Percentiles rank a stretch among this genome's conserved stretches.
Conservation (phyloP, 2,329 filamentous ascomycete genomes). For the Periconia sp. region DNA sequence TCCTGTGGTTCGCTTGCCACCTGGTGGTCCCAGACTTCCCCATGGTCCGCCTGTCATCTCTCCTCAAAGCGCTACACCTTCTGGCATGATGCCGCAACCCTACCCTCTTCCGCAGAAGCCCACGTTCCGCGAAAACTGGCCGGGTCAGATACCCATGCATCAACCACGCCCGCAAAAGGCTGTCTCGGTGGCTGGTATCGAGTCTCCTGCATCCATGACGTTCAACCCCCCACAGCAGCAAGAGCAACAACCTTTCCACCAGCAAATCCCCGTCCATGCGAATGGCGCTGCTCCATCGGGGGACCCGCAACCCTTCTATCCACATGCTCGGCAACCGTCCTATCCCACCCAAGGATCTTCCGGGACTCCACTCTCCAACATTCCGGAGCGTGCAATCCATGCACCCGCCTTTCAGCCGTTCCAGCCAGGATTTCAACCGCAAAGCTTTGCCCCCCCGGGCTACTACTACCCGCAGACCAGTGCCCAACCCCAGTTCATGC, state of each 20-base stretch:
- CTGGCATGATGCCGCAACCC: constrained; percentile 59
- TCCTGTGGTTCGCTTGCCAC: constrained; percentile 84
- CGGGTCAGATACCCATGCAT: constrained; percentile 76
- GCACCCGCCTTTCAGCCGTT: constrained; percentile 83
- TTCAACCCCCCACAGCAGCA: constrained; percentile 67
- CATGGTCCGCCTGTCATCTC: constrained; percentile 36
- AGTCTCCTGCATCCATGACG: constrained; percentile 73
- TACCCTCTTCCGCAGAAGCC: constrained; percentile 62
- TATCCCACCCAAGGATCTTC: constrained; percentile 74
- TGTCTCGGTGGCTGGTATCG: constrained; percentile 90
- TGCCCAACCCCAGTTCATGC: constrained; percentile 50
- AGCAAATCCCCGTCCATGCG: constrained; percentile 84
- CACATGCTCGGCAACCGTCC: constrained; percentile 71
- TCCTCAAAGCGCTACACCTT: constrained; percentile 46
- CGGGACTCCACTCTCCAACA: constrained; percentile 85
- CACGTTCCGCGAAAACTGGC: constrained; percentile 65
- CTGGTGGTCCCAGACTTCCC: constrained; percentile 54
- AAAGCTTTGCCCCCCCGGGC: constrained; percentile 43
- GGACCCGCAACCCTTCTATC: constrained; percentile 53
- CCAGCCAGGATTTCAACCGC: constrained; percentile 60
- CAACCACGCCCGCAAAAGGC: constrained; percentile 94
- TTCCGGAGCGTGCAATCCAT: constrained; percentile 90
- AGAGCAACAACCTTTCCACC: constrained; percentile 87
- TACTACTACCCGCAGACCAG: constrained; percentile 68
- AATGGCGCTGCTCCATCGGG: constrained; percentile 58